Percentiles rank a stretch among this genome's conserved stretches.
Conservation (phyloP, 2,329 filamentous ascomycete genomes). For the Ophiostoma ulmi region DNA sequence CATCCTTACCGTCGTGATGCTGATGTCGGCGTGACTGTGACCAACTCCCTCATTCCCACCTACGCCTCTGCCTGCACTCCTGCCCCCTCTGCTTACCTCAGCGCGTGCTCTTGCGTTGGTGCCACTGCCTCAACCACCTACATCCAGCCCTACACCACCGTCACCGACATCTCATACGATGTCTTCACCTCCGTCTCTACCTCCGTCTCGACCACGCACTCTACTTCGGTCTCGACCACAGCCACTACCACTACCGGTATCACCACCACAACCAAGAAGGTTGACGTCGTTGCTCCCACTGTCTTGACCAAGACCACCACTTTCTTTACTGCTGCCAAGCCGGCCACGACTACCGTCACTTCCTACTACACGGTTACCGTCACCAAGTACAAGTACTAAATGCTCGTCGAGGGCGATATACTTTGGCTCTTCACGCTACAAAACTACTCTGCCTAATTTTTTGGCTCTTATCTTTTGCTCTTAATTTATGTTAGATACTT, state of each 20-base stretch:
- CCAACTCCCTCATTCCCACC: background rate
- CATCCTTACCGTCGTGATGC: background rate
- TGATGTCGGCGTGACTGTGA: background rate
- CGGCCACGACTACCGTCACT: background rate
- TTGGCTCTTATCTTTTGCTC: background rate
- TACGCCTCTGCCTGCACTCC: conserved; percentile 16
- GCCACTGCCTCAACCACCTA: background rate
- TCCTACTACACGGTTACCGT: background rate
- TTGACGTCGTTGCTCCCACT: background rate
- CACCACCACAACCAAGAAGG: background rate
- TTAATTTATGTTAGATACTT: background rate
- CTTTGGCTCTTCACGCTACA: background rate
- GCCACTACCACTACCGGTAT: background rate
- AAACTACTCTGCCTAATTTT: background rate
- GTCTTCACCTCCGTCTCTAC: background rate
- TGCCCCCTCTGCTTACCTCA: background rate
- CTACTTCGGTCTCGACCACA: background rate
- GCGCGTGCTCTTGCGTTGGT: conserved; percentile 17
- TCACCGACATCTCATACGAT: background rate
- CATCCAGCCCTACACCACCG: conserved; percentile 5
- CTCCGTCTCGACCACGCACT: background rate
- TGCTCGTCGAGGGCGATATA: background rate
- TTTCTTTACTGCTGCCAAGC: background rate
- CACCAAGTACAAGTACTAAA: background rate
- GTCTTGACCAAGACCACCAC: background rate